A percentile compares a stretch with the other conserved stretches of the same genome.
Evolutionary conservation across 2,329 filamentous ascomycete genomes (phyloP).

Genomic region (Aplosporella prunicola): DNA sequence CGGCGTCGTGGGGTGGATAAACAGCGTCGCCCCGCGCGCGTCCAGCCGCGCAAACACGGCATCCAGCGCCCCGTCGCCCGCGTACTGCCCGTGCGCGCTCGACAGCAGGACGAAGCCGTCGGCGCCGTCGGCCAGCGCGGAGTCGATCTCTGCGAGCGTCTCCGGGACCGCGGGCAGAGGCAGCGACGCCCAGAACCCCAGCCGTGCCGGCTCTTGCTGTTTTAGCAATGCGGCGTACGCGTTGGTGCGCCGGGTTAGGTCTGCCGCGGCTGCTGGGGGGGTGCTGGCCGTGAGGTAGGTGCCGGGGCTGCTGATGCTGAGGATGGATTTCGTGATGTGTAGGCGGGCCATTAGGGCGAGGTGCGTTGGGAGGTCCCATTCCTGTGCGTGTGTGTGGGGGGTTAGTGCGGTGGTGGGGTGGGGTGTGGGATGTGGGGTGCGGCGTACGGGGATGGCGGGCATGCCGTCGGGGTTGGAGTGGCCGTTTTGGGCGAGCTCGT

Average conservation of each 20-base stretch:
- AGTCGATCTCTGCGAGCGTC: conserved; percentile 42
- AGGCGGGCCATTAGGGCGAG: conserved; percentile 41
- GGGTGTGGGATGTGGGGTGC: conserved; percentile 13
- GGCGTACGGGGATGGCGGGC: conserved; percentile 38
- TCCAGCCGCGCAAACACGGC: conserved; percentile 42
- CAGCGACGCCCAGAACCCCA: conserved; percentile 46
- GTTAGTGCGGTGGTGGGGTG: too few species aligned
- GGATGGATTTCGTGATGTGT: conserved; percentile 43
- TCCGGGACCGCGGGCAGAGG: conserved; percentile 43
- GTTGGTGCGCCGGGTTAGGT: conserved; percentile 34
- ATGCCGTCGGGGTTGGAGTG: conserved; percentile 41
- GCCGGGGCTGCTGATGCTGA: conserved; percentile 48
- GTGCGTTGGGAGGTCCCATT: conserved; percentile 39
- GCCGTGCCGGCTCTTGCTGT: conserved; percentile 27
- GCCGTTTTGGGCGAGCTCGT: conserved; percentile 32
- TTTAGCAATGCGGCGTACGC: conserved; percentile 33
- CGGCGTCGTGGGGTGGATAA: conserved; percentile 48
- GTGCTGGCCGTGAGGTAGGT: too few species aligned
- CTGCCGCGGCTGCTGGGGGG: conserved; percentile 26
- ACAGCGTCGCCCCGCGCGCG: conserved; percentile 37
- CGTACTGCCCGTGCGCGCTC: conserved; percentile 45
- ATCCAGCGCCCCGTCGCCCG: conserved; percentile 39
- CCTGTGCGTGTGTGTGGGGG: conserved; percentile 15
- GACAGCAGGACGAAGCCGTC: conserved; percentile 40
- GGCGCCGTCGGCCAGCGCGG: background rate